Conservation (phyloP, 2,329 filamentous ascomycete species). For the Epichloe coenophiala region DNA sequence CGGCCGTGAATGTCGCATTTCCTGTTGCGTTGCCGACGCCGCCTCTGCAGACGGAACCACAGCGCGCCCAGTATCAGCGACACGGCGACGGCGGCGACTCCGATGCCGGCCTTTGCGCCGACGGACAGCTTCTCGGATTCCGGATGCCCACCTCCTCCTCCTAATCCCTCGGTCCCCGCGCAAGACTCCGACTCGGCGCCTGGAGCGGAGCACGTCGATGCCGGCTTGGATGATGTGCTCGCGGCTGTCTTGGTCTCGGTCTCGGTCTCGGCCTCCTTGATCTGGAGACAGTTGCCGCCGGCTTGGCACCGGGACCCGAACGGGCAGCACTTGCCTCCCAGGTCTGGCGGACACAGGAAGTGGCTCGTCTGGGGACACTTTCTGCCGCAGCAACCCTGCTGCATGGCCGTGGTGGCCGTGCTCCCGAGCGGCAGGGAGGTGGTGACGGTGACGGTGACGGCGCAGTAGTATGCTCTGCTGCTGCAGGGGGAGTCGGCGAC, state of each 20-base stretch:
- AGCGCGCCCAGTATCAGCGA: constrained; percentile 27
- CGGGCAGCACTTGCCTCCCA: constrained; percentile 37
- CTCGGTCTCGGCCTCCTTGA: constrained; percentile 5
- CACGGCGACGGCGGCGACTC: constrained; percentile 35
- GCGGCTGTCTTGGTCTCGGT: constrained; percentile 9
- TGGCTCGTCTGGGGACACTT: constrained; percentile 26
- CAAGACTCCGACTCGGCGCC: constrained; percentile 21
- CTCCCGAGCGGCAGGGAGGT: constrained; percentile 9
- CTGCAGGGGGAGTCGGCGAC: constrained; percentile 21
- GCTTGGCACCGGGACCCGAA: constrained; percentile 30
- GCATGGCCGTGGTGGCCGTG: constrained; percentile 7
- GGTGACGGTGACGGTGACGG: constrained; percentile 15
- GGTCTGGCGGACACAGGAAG: constrained; percentile 29
- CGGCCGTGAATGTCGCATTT: background rate
- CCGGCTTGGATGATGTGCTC: background rate
- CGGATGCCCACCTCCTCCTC: no score
- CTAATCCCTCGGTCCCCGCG: constrained; percentile 7
- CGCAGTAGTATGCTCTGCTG: constrained; percentile 21
- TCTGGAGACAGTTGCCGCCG: constrained; percentile 21
- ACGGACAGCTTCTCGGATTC: constrained; percentile 21
- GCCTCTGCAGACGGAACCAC: constrained; percentile 33
- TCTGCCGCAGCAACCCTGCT: constrained; percentile 25
- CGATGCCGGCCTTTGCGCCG: constrained; percentile 44
- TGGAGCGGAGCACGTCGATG: constrained; percentile 19
- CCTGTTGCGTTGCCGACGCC: constrained; percentile 4